Base-by-base conservation (phyloP, 2,329 filamentous ascomycete species). In the Pezicula neosporulosa region DNA sequence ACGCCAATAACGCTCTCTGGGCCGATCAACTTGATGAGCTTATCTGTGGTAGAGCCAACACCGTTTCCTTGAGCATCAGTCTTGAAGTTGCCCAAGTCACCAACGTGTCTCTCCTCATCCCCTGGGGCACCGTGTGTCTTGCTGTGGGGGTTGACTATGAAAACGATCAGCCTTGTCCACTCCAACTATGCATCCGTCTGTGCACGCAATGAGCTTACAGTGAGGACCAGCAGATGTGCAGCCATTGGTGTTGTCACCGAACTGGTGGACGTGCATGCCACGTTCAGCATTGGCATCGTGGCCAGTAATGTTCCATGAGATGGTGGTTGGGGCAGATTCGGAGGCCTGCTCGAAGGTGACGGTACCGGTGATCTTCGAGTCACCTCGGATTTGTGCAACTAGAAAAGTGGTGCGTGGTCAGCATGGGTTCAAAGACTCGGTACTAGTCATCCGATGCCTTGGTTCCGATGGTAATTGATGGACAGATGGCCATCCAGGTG, bases 191-290 rank as follows among this genome's bases (percentile, higher is more conserved):
- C 51, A n/a, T 48, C 48, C 9, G 13, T 43, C 36, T 21, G 4
- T 27, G 24, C 10, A 28, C 19, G 35, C 4, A 35, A 16, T 24
- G 41, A 43, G 47, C 89, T 71, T 79, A 96, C 91, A 99, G 81
- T 99, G 94, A 75, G 94, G 93, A 49, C 94, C 94, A 62, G 94
- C 94, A 62, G 89, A 96, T 62, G 93, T 97, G 89, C 94, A 99
- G 74, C 94, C 94, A 78, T 99, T 99, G 82, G 94, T 97, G 84
- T 97, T 97, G 83, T 97, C 94, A 72, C 94, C 94, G 69, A 96
- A 99, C 74, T 94, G 90, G 81, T 99, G 94, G 70, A 99, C 86
- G 82, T 99, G 94, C 83, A 97, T 91, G 75, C 90, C 94, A 76
- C 94, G 93, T 85, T 96, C 84, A 70, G 94, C 92, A 73, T 96